Conservation (phyloP, 352 stramenopile species). For the Aphanomyces stellatus region DNA sequence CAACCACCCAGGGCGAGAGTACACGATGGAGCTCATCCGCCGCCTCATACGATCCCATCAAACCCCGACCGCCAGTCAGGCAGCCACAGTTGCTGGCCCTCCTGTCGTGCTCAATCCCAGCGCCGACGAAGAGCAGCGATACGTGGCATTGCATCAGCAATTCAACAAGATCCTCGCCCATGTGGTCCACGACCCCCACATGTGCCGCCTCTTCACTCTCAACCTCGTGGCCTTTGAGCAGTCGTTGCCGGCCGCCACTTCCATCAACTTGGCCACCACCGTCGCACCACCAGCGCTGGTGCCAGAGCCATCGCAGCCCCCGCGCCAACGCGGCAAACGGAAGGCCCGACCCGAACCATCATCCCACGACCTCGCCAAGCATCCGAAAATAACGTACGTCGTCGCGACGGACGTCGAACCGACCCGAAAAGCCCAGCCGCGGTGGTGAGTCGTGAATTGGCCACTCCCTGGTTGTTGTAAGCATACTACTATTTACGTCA, state of each 20-base stretch:
- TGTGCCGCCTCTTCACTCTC: slow-evolving; percentile 8
- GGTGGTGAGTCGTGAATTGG: no score
- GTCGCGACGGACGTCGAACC: no score
- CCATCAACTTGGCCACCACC: no score
- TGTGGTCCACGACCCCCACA: slow-evolving; percentile 9
- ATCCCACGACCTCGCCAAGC: no score
- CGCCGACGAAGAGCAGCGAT: neutral
- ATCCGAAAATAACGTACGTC: no score
- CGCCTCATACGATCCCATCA: neutral
- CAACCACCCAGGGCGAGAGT: slow-evolving; percentile 3
- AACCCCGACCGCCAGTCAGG: neutral
- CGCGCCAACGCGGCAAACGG: no score
- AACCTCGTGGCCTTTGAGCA: slow-evolving; percentile 15
- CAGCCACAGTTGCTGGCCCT: neutral
- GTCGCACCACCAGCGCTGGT: no score
- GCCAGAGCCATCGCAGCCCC: no score
- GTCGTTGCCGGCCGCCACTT: neutral
- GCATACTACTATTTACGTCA: no score
- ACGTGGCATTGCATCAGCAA: slow-evolving; percentile 12
- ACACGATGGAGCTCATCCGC: slow-evolving; percentile 3
- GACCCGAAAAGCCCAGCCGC: no score
- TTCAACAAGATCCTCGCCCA: slow-evolving; percentile 13
- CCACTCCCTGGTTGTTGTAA: no score
- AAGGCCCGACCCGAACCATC: no score
- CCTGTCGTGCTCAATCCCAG: neutral